Base-by-base conservation (phyloP, 208 protist genomes). In the Hexamita inflata region DNA sequence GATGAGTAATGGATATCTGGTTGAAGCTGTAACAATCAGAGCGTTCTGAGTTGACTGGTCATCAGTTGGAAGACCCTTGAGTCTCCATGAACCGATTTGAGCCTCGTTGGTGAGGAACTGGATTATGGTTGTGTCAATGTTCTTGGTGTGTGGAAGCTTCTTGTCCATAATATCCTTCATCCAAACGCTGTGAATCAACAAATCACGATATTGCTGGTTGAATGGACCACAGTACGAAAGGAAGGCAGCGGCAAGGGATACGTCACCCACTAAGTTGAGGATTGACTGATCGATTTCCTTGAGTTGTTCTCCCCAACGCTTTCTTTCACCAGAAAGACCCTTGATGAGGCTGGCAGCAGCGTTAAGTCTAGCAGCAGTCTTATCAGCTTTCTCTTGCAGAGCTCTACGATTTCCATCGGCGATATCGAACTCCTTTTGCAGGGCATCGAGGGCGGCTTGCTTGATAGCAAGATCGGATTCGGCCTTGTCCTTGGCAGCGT, bases 41-140 rank as follows among this genome's bases (percentile, higher is more conserved):
- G 91, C 95, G 84, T 98, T 98, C 86, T 98, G 92, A 26, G 96
- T 88, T 28, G 93, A 98, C 82, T 97, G 93, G 78, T 94, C 92
- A 85, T 98, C 95, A 29, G 90, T 92, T 58, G 95, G 95, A 38
- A 98, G 85, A 28, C 92, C 92, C 81, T 98, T 90, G 59, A 95
- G 81, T 79, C 94, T 91, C 95, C 95, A 98, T 78, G 95, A 90
- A 58, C 91, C 90, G 75, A 96, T 90, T 53, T 87, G 91, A 40
- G 92, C 91, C 76, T 97, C 92, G 75, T 92, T 88, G 0, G 93
- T 89, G 57, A 97, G 88, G 77, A 97, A 94, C 74, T 91, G 89
- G 32, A 92, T 91, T 1, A 98, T 81, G 74, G 92, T 88, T 28
- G 2, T 60, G 9, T 58, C 68, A 41, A 97, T 84, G 75, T 92